These are phyloP conservation scores for Fusarium mangiferae DNA, from an alignment of 2,329 filamentous ascomycete genomes.

Conservation along the genomic window DNA sequence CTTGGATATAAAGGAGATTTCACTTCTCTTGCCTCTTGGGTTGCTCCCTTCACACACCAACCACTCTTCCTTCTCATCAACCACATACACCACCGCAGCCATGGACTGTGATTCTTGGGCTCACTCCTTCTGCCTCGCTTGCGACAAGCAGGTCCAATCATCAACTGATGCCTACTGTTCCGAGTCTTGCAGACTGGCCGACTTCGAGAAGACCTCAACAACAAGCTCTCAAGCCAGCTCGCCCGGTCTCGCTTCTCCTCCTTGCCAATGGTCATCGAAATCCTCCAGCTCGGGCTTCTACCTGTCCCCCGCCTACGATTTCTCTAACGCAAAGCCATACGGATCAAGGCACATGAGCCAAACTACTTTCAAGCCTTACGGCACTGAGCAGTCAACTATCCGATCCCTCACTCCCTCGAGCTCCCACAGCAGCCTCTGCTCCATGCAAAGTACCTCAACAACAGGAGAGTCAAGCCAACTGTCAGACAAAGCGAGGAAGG, in stretches of 20 bases:
- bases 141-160: slow-evolving; percentile 81
- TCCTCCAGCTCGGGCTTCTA: slow-evolving; percentile 64
- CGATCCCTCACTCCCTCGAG: slow-evolving; percentile 74
- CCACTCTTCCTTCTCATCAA: slow-evolving; percentile 8
- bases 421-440: slow-evolving; percentile 86
- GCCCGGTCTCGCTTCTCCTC: slow-evolving; percentile 61
- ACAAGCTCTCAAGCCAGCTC: slow-evolving; percentile 69
- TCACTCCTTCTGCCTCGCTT: slow-evolving; percentile 92
- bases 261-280: slow-evolving; percentile 61
- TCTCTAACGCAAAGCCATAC: slow-evolving; percentile 71
- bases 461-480: slow-evolving; percentile 66
- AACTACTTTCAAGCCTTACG: slow-evolving; percentile 40
- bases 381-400: slow-evolving; percentile 38
- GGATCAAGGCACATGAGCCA: slow-evolving; percentile 57
- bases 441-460: slow-evolving; percentile 73
- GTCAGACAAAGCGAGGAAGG: slow-evolving; percentile 80
- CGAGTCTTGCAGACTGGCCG: slow-evolving; percentile 87
- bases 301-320: slow-evolving; percentile 81
- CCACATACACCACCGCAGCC: slow-evolving; percentile 43
- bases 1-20: slow-evolving; percentile 20
- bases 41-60: slow-evolving; percentile 14
- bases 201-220: slow-evolving; percentile 78
- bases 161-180: slow-evolving; percentile 88
- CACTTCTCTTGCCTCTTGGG: slow-evolving; percentile 20
- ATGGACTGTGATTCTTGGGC: slow-evolving; percentile 77